Evolutionary conservation across 2,329 filamentous ascomycete genomes (phyloP).

Genomic region (Apiospora arundinis): DNA sequence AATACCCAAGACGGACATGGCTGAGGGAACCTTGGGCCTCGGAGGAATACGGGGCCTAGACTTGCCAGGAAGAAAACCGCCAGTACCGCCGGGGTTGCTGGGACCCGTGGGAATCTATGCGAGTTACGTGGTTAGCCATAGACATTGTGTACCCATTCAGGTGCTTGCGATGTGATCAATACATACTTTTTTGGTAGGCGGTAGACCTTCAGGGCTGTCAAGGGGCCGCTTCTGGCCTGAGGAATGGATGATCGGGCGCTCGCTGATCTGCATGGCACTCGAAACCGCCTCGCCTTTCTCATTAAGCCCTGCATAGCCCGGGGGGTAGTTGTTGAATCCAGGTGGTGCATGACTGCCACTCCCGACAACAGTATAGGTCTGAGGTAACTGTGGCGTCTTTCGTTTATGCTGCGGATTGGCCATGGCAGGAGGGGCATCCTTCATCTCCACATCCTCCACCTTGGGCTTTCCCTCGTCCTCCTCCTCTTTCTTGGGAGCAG

Average conservation of each 20-base stretch:
- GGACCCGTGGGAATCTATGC: background rate
- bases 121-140: background rate
- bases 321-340: conserved; percentile 21
- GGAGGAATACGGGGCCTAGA: conserved; percentile 35
- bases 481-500: background rate
- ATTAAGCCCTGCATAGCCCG: conserved; percentile 33
- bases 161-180: conserved; percentile 22
- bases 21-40: conserved; percentile 38
- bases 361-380: conserved; percentile 37
- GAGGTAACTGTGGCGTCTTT: conserved; percentile 34
- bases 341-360: conserved; percentile 31
- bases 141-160: background rate
- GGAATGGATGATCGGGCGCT: conserved; percentile 40
- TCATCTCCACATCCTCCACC: conserved; percentile 38
- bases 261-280: conserved; percentile 29
- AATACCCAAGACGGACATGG: conserved; percentile 39
- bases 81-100: conserved; percentile 24
- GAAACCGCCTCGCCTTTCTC: conserved; percentile 38
- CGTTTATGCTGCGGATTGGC: conserved; percentile 25
- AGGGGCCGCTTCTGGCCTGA: conserved; percentile 38
- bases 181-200: conserved; percentile 38
- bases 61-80: conserved; percentile 29
- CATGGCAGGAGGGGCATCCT: conserved; percentile 31
- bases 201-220: conserved; percentile 33
- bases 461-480: conserved; percentile 1